Evolutionary conservation across 768 basidiomycete species (phyloP), one percentile per base, ranked within the genome.

Genomic region (Candolleomyces efflorescens): DNA sequence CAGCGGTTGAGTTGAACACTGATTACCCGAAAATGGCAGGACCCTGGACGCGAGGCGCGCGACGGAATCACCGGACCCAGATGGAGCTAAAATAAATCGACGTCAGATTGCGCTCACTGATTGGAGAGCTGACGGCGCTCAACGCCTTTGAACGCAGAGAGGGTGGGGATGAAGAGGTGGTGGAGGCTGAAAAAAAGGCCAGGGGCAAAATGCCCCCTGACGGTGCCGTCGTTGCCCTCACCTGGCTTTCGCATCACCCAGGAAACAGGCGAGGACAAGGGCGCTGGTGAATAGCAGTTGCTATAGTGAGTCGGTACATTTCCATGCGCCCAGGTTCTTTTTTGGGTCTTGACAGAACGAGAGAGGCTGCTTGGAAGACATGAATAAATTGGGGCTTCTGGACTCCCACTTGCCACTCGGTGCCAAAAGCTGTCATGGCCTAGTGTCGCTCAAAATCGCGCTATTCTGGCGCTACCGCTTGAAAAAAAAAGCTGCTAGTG

Each of bases 1-100:
- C 15, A 36, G 32, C 49, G 13, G 23, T 20, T n/a, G 51, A 53
- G 51, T 53, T 53, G 51, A 53, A 53, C 51, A 53, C 36, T 23
- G 51, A 39, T 38, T 53, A 53, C 51, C 51, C 51, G 5, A 39
- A 53, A 53, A 53, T 53, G 51, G 51, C 37, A 53, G 38, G 51
- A 26, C 15, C 49, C 49, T 15, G 27, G 39, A 53, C 51, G 51
- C 51, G 51, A 53, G 51, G 51, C 51, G 51, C 51, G 51, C 51
- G 37, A n/a, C 27, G 37, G 32, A 53, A 53, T 53, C 51, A 53
- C 36, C 18, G 37, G 23, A 36, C 24, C 51, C 37, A 17, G 51
- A 53, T 53, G 51, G 51, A 32, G 51, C 51, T 53, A 53, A n/a
- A 27, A 23, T 15, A 48, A 18, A 18, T 11, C 49, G 49, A 50